Evolutionary conservation across 192 early-diverging fungal species (phyloP).

Genomic region (Martensiomyces pterosporus): DNA sequence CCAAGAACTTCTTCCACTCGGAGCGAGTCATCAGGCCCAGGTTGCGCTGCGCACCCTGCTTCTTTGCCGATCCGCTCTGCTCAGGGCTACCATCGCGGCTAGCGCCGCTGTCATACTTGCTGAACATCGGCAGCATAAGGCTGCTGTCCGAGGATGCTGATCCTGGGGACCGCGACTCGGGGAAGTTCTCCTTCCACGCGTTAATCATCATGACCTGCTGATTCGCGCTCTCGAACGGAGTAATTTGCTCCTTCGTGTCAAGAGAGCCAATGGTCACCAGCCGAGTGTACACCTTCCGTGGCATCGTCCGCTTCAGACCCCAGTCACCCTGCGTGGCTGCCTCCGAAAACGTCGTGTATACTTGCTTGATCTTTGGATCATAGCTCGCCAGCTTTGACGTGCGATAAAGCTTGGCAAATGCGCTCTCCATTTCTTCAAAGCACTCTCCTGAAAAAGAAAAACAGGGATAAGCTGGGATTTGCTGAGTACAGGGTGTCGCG

Average conservation of each 20-base stretch:
- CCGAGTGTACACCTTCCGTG: constrained; percentile 58
- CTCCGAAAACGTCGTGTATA: constrained; percentile 64
- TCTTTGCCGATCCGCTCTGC: neutral
- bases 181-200: constrained; percentile 74
- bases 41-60: constrained; percentile 41
- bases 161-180: constrained; percentile 52
- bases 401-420: constrained; percentile 62
- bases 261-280: constrained; percentile 54
- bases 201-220: constrained; percentile 54
- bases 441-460: too few relatives aligned
- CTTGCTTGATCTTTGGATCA: constrained; percentile 63
- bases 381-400: constrained; percentile 66
- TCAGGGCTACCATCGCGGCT: neutral
- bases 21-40: constrained; percentile 54
- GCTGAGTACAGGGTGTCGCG: too few relatives aligned
- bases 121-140: constrained; percentile 25
- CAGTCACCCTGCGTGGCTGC: constrained; percentile 56
- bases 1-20: constrained; percentile 61
- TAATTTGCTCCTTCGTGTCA: constrained; percentile 71
- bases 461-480: too few relatives aligned
- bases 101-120: neutral
- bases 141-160: constrained; percentile 20
- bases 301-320: constrained; percentile 73
- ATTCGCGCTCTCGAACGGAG: constrained; percentile 60
- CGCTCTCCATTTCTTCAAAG: constrained; percentile 57